Evolutionary conservation across 495 filamentous ascomycete species (phyloP).

Genomic region (Glonium stellatum): DNA sequence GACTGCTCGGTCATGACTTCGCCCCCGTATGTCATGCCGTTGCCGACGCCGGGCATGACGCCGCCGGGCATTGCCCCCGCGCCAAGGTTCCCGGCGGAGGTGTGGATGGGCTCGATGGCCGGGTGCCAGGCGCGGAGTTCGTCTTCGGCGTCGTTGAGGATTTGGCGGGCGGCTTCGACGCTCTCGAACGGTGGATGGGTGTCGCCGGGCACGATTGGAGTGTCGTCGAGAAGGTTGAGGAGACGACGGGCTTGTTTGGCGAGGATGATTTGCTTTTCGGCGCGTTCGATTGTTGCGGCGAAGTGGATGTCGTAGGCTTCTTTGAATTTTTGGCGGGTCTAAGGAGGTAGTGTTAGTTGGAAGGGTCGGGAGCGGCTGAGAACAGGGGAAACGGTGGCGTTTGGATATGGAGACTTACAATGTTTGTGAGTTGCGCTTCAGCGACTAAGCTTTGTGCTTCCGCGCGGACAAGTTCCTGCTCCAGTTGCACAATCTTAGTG

Average conservation of each 20-base stretch:
- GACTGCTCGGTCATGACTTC: constrained; percentile 14
- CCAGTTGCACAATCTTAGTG: constrained; percentile 66
- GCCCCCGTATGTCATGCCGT: constrained; percentile 9
- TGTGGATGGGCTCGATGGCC: constrained; percentile 49
- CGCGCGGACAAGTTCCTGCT: constrained; percentile 91
- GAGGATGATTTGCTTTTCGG: constrained; percentile 91
- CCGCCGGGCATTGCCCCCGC: constrained; percentile 29
- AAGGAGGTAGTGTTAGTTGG: constrained; percentile 7
- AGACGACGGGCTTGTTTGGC: constrained; percentile 82
- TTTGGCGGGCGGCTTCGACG: constrained; percentile 59
- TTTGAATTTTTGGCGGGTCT: constrained; percentile 84
- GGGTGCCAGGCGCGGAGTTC: constrained; percentile 70
- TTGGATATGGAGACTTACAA: constrained; percentile 47
- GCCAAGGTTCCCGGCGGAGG: constrained; percentile 34
- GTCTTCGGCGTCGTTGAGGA: constrained; percentile 90
- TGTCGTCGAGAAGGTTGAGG: constrained; percentile 83
- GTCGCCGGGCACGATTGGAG: constrained; percentile 83
- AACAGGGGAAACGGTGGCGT: not conserved
- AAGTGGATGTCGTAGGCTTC: constrained; percentile 85
- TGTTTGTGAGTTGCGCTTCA: constrained; percentile 92
- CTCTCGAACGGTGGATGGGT: constrained; percentile 57
- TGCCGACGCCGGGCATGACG: constrained; percentile 1
- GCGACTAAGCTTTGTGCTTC: constrained; percentile 95
- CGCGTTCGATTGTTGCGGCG: constrained; percentile 82
- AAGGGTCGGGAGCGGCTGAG: not conserved